These are phyloP conservation scores for Tephrocybe sp. DNA, from an alignment of 768 basidiomycete species.

Conservation along the genomic window DNA sequence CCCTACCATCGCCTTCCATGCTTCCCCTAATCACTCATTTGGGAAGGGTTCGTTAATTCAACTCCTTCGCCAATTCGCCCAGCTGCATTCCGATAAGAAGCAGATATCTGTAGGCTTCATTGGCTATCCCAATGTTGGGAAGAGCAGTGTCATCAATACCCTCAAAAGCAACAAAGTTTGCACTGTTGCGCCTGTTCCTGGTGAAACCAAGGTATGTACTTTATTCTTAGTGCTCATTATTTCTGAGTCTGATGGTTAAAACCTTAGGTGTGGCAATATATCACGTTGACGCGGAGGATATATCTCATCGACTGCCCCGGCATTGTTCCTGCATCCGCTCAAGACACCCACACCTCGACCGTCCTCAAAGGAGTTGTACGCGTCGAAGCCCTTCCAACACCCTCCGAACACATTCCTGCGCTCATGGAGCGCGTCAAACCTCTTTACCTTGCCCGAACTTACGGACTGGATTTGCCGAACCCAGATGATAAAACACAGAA, in stretches of 20 bases:
- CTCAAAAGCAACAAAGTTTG: slow-evolving; percentile 98
- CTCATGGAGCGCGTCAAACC: slow-evolving; percentile 92
- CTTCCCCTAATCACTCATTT: slow-evolving; percentile 98
- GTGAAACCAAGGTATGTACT: slow-evolving; percentile 82
- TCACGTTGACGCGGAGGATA: slow-evolving; percentile 92
- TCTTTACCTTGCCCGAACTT: slow-evolving; percentile 85
- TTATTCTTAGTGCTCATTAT: slow-evolving; percentile 14
- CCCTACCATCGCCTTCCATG: slow-evolving; percentile 98
- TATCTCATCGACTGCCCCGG: slow-evolving; percentile 99
- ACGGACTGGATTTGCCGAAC: slow-evolving; percentile 68
- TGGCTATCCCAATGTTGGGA: slow-evolving; percentile 98
- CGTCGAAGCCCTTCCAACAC: slow-evolving; percentile 90
- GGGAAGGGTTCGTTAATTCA: slow-evolving; percentile 99
- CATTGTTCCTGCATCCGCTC: slow-evolving; percentile 91
- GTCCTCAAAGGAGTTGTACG: slow-evolving; percentile 97
- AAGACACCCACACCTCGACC: slow-evolving; percentile 86
- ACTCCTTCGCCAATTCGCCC: slow-evolving; percentile 93
- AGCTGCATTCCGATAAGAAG: slow-evolving; percentile 97
- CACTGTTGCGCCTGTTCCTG: slow-evolving; percentile 93
- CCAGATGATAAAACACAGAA: slow-evolving; percentile 45
- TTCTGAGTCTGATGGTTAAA: neutral
- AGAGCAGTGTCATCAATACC: slow-evolving; percentile 97
- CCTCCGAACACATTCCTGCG: slow-evolving; percentile 88
- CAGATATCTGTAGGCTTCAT: slow-evolving; percentile 98
- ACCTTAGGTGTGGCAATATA: slow-evolving; percentile 94